Percentiles rank a stretch among this genome's conserved stretches.
These are phyloP conservation scores for Sistotremastrum niveocremeum DNA, from an alignment of 768 basidiomycete species.

Conservation along the genomic window DNA sequence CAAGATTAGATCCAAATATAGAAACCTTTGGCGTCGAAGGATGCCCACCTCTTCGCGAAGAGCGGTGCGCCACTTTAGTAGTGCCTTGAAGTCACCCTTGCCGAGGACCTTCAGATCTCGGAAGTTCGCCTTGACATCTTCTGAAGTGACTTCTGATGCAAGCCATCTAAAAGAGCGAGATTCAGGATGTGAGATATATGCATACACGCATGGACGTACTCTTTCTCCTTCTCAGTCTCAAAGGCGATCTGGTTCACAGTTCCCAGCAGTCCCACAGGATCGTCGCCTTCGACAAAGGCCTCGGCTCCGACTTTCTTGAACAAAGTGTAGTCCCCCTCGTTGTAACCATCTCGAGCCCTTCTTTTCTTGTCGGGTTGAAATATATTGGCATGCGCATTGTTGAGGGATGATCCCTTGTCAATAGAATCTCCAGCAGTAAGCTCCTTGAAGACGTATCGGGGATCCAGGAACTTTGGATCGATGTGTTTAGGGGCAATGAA, in stretches of 20 bases:
- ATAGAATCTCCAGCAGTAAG: slow-evolving; percentile 35
- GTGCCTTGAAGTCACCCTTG: slow-evolving; percentile 89
- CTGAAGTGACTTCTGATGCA: slow-evolving; percentile 52
- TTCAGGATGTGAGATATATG: slow-evolving; percentile 1
- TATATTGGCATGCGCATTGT: slow-evolving; percentile 75
- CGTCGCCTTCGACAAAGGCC: slow-evolving; percentile 54
- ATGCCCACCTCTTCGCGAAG: slow-evolving; percentile 75
- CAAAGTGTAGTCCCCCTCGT: slow-evolving; percentile 84
- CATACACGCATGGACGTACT: slow-evolving; percentile 26
- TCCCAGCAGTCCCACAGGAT: slow-evolving; percentile 73
- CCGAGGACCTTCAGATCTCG: slow-evolving; percentile 93
- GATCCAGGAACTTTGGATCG: slow-evolving; percentile 96
- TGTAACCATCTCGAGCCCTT: slow-evolving; percentile 86
- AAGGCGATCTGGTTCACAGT: slow-evolving; percentile 68
- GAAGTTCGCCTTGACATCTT: slow-evolving; percentile 71
- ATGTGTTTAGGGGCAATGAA: slow-evolving; percentile 92
- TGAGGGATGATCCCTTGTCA: slow-evolving; percentile 41
- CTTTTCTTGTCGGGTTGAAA: slow-evolving; percentile 97
- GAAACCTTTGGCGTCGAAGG: not conserved
- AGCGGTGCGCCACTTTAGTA: slow-evolving; percentile 83
- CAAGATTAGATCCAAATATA: slow-evolving; percentile 4
- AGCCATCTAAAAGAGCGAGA: slow-evolving; percentile 46
- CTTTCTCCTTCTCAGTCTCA: slow-evolving; percentile 70
- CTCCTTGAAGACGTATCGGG: slow-evolving; percentile 96
- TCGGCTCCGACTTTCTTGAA: slow-evolving; percentile 60